These are phyloP conservation scores for Mycena filopes DNA, from an alignment of 768 basidiomycete species.

Conservation along the genomic window DNA sequence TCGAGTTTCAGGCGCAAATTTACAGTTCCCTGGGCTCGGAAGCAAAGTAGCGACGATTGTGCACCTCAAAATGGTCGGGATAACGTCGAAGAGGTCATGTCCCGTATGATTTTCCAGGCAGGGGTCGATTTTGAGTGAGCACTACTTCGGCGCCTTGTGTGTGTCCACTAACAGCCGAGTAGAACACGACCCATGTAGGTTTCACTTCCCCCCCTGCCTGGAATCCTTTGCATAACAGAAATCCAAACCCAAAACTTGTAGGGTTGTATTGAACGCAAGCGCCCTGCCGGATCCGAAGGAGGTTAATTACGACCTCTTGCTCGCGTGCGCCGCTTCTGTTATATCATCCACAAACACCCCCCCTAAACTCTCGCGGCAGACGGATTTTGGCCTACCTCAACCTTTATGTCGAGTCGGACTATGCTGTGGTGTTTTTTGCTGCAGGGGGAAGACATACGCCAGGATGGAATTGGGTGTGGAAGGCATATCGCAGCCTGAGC, in stretches of 20 bases:
- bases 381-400: conserved; percentile 83
- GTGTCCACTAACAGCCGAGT: conserved; percentile 21
- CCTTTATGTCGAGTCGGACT: conserved; percentile 90
- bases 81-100: conserved; percentile 71
- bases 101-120: conserved; percentile 84
- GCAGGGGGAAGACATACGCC: conserved; percentile 81
- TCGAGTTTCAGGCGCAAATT: conserved; percentile 31
- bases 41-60: conserved; percentile 22
- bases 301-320: conserved; percentile 80
- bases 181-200: conserved; percentile 91
- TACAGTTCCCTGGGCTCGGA: conserved; percentile 27
- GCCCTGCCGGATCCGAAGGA: conserved; percentile 83
- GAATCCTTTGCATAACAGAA: conserved; percentile 28
- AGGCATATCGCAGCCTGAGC: conserved; percentile 82
- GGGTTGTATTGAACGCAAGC: conserved; percentile 86
- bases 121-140: conserved; percentile 90
- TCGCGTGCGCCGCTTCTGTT: conserved; percentile 63
- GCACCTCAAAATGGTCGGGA: conserved; percentile 46
- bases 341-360: conserved; percentile 20
- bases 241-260: too few species aligned
- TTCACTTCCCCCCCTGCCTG: background rate
- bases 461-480: conserved; percentile 93
- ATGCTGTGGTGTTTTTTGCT: conserved; percentile 88
- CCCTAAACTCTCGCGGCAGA: conserved; percentile 48
- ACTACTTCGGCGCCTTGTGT: conserved; percentile 11